A percentile compares a stretch with the other conserved stretches of the same genome.
phyloP scores from a whole-genome alignment of 768 basidiomycete species.

The Strobilomyces echinocephalus region DNA sequence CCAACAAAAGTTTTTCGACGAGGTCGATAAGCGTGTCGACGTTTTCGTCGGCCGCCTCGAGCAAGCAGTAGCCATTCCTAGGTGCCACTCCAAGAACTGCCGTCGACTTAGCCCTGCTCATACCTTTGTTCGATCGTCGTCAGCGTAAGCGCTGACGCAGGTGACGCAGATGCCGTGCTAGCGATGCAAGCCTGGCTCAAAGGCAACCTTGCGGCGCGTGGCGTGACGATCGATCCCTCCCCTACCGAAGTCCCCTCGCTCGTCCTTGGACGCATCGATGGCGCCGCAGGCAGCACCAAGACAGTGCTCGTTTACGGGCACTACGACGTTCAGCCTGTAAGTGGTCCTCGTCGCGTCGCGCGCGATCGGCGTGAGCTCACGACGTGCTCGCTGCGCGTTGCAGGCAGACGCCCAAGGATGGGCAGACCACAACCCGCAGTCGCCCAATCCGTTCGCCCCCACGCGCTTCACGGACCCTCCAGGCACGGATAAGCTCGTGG shows the following conservation, averaged over 20 bases:
- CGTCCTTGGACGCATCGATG: background rate
- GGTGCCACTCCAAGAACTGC: background rate
- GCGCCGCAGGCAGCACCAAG: constrained; percentile 11
- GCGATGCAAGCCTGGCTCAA: background rate
- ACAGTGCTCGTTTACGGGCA: constrained; percentile 87
- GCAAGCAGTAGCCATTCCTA: background rate
- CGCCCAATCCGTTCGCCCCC: constrained; percentile 1
- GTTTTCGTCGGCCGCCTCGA: background rate
- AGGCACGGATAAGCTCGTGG: constrained; percentile 48
- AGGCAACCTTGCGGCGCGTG: background rate
- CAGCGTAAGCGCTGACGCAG: background rate
- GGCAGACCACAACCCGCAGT: background rate
- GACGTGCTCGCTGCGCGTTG: background rate
- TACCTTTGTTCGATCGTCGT: background rate
- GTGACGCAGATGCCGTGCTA: background rate
- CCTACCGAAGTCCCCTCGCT: constrained; percentile 1
- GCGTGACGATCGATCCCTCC: background rate
- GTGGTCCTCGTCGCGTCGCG: constrained; percentile 15
- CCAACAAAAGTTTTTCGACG: background rate
- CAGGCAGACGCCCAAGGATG: background rate
- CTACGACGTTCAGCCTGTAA: constrained; percentile 85
- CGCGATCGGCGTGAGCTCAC: background rate
- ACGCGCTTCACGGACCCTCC: constrained; percentile 4
- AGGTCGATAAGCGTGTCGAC: background rate
- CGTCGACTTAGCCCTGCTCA: background rate